These are phyloP conservation scores for Immersiella caudata DNA, from an alignment of 495 filamentous ascomycete species.

Conservation along the genomic window DNA sequence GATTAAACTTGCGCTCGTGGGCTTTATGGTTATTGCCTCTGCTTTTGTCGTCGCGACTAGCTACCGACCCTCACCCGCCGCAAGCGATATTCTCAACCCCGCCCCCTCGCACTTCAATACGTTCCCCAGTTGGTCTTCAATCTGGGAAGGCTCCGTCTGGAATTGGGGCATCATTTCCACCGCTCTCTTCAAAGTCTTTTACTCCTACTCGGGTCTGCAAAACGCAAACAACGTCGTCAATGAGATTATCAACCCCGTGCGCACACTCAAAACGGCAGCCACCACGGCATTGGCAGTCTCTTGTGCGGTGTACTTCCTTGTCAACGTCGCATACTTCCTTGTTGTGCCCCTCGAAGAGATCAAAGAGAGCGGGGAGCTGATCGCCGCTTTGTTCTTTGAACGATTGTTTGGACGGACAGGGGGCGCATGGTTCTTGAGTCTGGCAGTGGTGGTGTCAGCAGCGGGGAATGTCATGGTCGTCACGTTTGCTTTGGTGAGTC, in stretches of 20 bases:
- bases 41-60: slow-evolving; percentile 55
- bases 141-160: slow-evolving; percentile 61
- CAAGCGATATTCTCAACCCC: not conserved
- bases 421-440: slow-evolving; percentile 60
- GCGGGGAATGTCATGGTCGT: slow-evolving; percentile 80
- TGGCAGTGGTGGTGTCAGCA: slow-evolving; percentile 68
- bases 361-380: slow-evolving; percentile 65
- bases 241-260: slow-evolving; percentile 70
- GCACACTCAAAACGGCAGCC: slow-evolving; percentile 66
- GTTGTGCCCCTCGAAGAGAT: slow-evolving; percentile 71
- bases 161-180: slow-evolving; percentile 60
- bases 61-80: slow-evolving; percentile 27
- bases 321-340: slow-evolving; percentile 72
- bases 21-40: slow-evolving; percentile 65
- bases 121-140: slow-evolving; percentile 37
- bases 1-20: slow-evolving; percentile 66
- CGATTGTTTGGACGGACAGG: slow-evolving; percentile 62
- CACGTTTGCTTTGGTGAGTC: slow-evolving; percentile 62
- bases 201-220: slow-evolving; percentile 67
- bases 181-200: slow-evolving; percentile 72
- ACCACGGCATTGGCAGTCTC: slow-evolving; percentile 63
- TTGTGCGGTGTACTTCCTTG: slow-evolving; percentile 64
- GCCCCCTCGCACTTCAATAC: not conserved
- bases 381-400: slow-evolving; percentile 70
- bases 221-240: slow-evolving; percentile 79